phyloP scores from a whole-genome alignment of 441 rosid species.

The Adansonia madagascariensis region DNA sequence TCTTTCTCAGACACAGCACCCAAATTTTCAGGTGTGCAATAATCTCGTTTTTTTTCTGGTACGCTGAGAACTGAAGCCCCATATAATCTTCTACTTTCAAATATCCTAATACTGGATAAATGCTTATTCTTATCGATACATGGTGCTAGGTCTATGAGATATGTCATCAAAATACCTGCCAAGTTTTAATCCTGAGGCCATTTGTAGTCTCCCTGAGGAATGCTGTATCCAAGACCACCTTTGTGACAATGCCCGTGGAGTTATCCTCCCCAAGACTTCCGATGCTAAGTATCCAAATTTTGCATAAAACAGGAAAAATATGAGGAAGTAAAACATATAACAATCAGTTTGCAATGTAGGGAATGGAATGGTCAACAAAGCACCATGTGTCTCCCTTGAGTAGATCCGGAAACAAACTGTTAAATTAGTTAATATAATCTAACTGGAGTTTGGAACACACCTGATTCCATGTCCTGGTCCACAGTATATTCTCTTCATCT shows the following conservation, averaged over 20 bases:
- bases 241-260: conserved; percentile 69
- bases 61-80: not conserved
- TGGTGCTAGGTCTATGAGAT: not conserved
- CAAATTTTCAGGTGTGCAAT: not conserved
- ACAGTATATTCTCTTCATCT: conserved; percentile 81
- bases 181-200: conserved; percentile 94
- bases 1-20: conserved; percentile 14
- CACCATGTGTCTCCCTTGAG: not conserved
- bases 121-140: not conserved
- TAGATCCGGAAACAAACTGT: conserved; percentile 1
- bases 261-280: conserved; percentile 94
- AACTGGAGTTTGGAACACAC: conserved; percentile 36
- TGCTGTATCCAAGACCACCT: conserved; percentile 90
- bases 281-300: conserved; percentile 49
- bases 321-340: not conserved
- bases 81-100: conserved; percentile 2
- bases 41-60: not conserved
- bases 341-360: not conserved
- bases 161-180: conserved; percentile 68
- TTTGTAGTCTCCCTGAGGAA: conserved; percentile 72
- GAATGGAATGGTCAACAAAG: not conserved
- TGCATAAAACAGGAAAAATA: conserved; percentile 5
- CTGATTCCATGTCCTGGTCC: conserved; percentile 99
- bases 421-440: not conserved
- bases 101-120: not conserved